Conservation (phyloP, 108 stramenopile species). For the Phaeodactylum tricornutum region DNA sequence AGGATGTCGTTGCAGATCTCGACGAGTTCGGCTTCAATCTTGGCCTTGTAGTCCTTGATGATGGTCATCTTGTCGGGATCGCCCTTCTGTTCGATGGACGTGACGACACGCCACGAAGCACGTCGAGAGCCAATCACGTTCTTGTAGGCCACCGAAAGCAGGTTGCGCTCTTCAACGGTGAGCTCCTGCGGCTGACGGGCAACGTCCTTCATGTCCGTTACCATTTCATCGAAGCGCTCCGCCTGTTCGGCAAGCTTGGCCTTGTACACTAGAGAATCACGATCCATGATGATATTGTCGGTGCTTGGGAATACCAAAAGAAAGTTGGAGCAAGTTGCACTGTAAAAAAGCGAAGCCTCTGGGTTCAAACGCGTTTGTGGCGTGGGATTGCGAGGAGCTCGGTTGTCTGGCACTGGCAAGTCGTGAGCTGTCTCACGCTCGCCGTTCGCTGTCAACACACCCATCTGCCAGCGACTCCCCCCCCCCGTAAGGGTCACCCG, state of each 20-base stretch:
- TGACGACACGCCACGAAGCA: slow-evolving; percentile 99
- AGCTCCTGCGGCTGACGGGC: slow-evolving; percentile 96
- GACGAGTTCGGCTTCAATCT: slow-evolving; percentile 89
- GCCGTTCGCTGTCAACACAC: too few relatives aligned
- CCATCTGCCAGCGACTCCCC: too few relatives aligned
- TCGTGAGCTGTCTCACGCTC: too few relatives aligned
- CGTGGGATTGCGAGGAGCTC: too few relatives aligned
- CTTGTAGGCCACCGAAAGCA: slow-evolving; percentile 95
- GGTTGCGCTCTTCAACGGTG: slow-evolving; percentile 99
- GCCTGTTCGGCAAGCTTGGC: slow-evolving; percentile 99
- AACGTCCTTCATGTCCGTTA: slow-evolving; percentile 96
- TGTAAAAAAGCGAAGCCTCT: too few relatives aligned
- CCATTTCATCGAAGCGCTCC: slow-evolving; percentile 96
- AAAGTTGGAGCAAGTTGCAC: too few relatives aligned
- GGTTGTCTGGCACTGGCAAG: too few relatives aligned
- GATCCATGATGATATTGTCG: slow-evolving; percentile 62
- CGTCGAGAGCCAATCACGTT: slow-evolving; percentile 99
- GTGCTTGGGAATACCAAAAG: too few relatives aligned
- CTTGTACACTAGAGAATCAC: slow-evolving; percentile 90
- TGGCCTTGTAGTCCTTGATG: slow-evolving; percentile 97
- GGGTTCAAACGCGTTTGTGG: too few relatives aligned
- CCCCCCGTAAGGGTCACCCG: too few relatives aligned
- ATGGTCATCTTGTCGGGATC: slow-evolving; percentile 89
- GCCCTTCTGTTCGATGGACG: slow-evolving; percentile 99
- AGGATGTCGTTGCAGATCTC: slow-evolving; percentile 99